phyloP scores from a whole-genome alignment of 2,329 filamentous ascomycete genomes.

The Fusarium euwallaceae region DNA sequence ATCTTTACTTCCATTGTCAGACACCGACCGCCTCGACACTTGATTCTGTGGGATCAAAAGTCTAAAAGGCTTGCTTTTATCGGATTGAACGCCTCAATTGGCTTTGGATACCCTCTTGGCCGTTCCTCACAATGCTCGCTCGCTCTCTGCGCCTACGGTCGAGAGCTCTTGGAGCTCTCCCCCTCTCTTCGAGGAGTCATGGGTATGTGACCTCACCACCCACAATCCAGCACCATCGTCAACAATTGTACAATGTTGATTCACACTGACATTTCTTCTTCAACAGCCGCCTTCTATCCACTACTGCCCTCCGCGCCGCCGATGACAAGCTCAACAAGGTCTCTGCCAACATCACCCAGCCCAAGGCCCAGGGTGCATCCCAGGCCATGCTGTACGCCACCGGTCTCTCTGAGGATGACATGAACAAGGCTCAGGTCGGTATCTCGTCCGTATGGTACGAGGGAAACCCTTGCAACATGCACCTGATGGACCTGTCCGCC shows the following conservation, averaged over 20 bases:
- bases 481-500: constrained; percentile 89
- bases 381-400: constrained; percentile 99
- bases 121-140: constrained; percentile 45
- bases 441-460: constrained; percentile 99
- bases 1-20: constrained; percentile 25
- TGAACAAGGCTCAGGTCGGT: constrained; percentile 97
- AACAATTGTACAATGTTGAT: not conserved
- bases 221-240: not conserved
- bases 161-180: constrained; percentile 46
- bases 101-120: constrained; percentile 7
- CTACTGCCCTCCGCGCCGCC: constrained; percentile 59
- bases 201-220: constrained; percentile 39
- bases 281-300: constrained; percentile 64
- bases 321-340: constrained; percentile 82
- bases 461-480: constrained; percentile 99
- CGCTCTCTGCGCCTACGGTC: constrained; percentile 46
- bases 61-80: constrained; percentile 17
- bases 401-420: constrained; percentile 85
- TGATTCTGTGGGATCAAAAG: constrained; percentile 15
- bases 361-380: constrained; percentile 97
- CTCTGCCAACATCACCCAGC: constrained; percentile 89
- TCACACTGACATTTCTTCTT: constrained; percentile 11
- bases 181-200: constrained; percentile 42
- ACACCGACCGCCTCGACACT: constrained; percentile 11
- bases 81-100: constrained; percentile 40